Evolutionary conservation across 768 basidiomycete genomes (phyloP), one percentile per base, ranked within the genome.

Genomic region (Hypholoma sublateritium): DNA sequence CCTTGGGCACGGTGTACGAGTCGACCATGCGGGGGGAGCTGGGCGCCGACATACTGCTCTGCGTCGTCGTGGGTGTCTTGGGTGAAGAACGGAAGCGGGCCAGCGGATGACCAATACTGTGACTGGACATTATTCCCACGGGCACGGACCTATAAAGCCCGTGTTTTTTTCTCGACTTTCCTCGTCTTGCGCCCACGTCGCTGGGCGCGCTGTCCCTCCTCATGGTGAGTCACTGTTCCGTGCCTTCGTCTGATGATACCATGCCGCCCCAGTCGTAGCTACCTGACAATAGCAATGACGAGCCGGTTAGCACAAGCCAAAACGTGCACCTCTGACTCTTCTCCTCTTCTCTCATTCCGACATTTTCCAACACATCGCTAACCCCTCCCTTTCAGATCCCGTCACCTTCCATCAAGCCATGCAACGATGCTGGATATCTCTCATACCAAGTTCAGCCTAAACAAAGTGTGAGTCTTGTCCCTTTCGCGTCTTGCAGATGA

Each of bases 1-100:
- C 95, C 76, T 92, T 95, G 12, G 95, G 93, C 43, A 82, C 96
- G 59, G 95, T 94, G 72, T 87, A 96, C 51, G 91, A 92, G 81
- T 95, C 92, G 60, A 95, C 81, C 57, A 93, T 83, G 70, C 91
- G 84, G 58, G 84, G 84, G 61, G 85, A 84, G 60, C 74, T 74
- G 59, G 84, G 78, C 67, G 82, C 69, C 71, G 83, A 82, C 79
- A 81, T 84, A 75, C 74, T 77, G 75, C 74, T 72, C 76, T 63
- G 58, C 64, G 61, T 51, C 61, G 57, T 60, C 57, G 50, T 49
- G 57, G 34, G 53, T 62, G 49, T 58, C 55, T 58, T 61, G 56
- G 51, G 56, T 58, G 60, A 57, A 64, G 64, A 62, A 61, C 59
- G 62, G 61, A 60, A 59, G 28, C n/a, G 32, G 36, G 47, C 49